Base-by-base conservation (phyloP, 1,284 basidiomycete species). In the Coriolopsis trogii region DNA sequence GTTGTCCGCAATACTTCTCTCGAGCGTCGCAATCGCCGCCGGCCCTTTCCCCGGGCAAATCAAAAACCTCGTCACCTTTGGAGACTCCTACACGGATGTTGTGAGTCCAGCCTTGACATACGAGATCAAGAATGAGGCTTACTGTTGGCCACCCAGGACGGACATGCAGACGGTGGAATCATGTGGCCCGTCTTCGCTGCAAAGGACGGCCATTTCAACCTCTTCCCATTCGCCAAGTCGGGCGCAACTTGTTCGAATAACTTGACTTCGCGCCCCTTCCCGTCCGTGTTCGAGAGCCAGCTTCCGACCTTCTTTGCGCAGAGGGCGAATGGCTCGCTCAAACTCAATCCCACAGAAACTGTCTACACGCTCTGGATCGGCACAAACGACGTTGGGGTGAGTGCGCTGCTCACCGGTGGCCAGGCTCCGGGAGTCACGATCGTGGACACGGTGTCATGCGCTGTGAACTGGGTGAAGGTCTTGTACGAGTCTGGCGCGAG, bases 361-460 rank as follows among this genome's bases (percentile, higher is more conserved):
- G 57, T 78, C 12, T 78, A 74, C 54, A 74, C 75, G n/a, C 65
- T 79, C 6, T 79, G 77, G 78, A 79, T 79, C 48, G 77, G 76
- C 7, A 76, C 77, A 15, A 78, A 78, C 55, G 76, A 77, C 58
- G 63, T 78, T 6, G 78, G 78, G 6, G 68, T 38, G 20, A 61
- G 58, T 24, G 70, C 65, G 21, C 60, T 78, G n/a, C 42, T 77
- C 18, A 75, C 73, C 0, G 76, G 74, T 1, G 54, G 63, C 4
- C 63, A 70, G 43, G 53, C 62, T 0, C 63, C 68, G 0, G 70
- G 67, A 1, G 73, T 74, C 7, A 77, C 73, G 4, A 60, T 79
- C 47, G 74, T 76, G 6, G 64, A 76, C 37, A 71, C 71, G 4
- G 65, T 72, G 18, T 47, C 62, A n/a, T 78, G 77, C 49, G 72